A percentile compares a stretch with the other conserved stretches of the same genome.
Conservation (phyloP, 306 rosid genomes). For the Casuarina equisetifolia region DNA sequence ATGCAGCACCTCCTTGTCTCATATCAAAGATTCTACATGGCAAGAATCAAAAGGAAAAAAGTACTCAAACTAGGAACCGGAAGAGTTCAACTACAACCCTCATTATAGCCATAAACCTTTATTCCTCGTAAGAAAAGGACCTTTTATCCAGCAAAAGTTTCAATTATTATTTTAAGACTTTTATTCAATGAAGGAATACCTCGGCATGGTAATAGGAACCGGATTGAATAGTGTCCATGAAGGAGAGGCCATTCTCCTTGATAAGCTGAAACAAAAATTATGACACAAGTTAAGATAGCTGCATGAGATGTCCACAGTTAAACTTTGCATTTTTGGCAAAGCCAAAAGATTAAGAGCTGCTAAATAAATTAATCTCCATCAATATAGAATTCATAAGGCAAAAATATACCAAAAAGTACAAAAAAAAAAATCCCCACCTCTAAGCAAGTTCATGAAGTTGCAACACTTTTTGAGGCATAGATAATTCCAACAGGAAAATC, state of each 20-base stretch:
- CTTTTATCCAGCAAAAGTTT: background rate
- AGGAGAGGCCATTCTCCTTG: slow-evolving; percentile 39
- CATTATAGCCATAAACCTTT: background rate
- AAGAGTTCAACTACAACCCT: background rate
- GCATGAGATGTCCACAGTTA: slow-evolving; percentile 13
- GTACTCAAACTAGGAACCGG: background rate
- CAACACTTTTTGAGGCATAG: background rate
- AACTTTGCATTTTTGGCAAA: background rate
- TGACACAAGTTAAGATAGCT: slow-evolving; percentile 21
- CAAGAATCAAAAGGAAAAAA: background rate
- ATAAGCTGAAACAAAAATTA: slow-evolving; percentile 40
- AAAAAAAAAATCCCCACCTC: background rate
- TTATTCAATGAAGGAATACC: slow-evolving; percentile 37
- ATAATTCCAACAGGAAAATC: background rate
- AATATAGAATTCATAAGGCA: background rate
- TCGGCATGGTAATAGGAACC: slow-evolving; percentile 44
- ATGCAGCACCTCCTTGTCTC: background rate
- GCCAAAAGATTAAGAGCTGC: background rate
- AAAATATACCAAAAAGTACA: background rate
- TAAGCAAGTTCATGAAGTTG: background rate
- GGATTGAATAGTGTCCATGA: slow-evolving; percentile 45
- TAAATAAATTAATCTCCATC: background rate
- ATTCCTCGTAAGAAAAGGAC: background rate
- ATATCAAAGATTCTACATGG: background rate
- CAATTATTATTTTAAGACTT: background rate